These are phyloP conservation scores for Acer saccharum DNA, from an alignment of 345 rosid species.

Conservation along the genomic window DNA sequence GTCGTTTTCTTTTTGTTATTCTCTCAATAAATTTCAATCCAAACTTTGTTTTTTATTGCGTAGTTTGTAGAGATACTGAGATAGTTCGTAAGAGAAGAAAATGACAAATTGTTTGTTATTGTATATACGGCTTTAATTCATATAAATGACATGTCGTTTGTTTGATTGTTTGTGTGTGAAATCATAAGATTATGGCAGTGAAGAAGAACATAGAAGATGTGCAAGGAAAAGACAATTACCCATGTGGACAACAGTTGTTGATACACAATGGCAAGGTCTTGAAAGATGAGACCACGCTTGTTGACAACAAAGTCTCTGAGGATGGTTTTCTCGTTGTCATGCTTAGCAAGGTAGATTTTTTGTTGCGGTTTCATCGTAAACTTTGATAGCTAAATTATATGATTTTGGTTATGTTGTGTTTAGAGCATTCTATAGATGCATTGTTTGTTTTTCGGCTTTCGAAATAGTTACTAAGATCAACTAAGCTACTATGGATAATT, in stretches of 20 bases:
- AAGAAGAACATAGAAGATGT: constrained; percentile 96
- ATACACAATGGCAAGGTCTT: constrained; percentile 97
- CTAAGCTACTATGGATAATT: not conserved
- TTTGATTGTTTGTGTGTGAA: not conserved
- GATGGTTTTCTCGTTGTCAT: constrained; percentile 98
- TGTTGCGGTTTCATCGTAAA: not conserved
- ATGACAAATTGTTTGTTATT: not conserved
- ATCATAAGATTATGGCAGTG: constrained; percentile 80
- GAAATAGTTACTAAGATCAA: not conserved
- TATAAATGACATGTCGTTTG: not conserved
- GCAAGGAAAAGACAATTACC: constrained; percentile 94
- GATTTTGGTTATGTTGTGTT: not conserved
- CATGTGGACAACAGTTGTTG: constrained; percentile 90
- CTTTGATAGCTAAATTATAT: too few species aligned
- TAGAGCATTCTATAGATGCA: not conserved
- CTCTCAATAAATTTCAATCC: too few species aligned
- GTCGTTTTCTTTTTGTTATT: constrained; percentile 17
- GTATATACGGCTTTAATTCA: not conserved
- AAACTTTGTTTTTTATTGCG: too few species aligned
- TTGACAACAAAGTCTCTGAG: constrained; percentile 81
- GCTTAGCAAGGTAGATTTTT: constrained; percentile 85
- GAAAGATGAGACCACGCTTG: constrained; percentile 92
- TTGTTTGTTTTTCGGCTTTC: not conserved
- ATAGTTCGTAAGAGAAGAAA: not conserved
- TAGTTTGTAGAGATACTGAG: not conserved